Evolutionary conservation across 495 filamentous ascomycete genomes (phyloP), one percentile per base, ranked within the genome.

Genomic region (Aspergillus panamensis): DNA sequence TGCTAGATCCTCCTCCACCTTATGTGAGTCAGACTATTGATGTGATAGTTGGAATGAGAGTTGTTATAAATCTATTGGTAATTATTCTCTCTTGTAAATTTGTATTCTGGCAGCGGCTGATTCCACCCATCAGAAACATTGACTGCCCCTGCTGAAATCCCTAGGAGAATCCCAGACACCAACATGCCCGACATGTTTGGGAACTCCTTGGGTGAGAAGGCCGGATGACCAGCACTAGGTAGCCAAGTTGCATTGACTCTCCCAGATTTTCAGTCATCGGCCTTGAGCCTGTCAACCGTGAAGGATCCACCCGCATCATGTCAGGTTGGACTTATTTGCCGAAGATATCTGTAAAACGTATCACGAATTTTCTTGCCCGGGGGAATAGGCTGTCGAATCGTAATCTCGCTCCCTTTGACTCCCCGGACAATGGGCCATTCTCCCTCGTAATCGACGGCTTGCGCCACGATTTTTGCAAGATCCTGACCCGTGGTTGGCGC

Each of bases 401-500:
- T 66, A 30, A 83, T 29, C 17, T 57, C 63, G 32, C 70, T 74
- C 8, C 83, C 83, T 29, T 62, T 56, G 50, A 86, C 80, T 5
- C 82, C 83, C 3, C 82, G 75, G n/a, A 73, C 55, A 14, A 67
- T 61, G 6, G 83, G 83, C 83, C 83, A 86, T 61, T 74, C 72
- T 19, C 80, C 82, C 14, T 80, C 73, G 51, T 73, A 82, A 0
- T 83, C 81, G 25, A 85, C 65, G 2, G 82, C 82, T 57, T 53
- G 45, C 42, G 69, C 75, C 0, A 87, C 74, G 0, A 83, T 64
- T 2, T 59, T 60, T 16, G 78, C 74, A 8, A 80, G 1, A 62
- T 84, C 82, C 4, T 69, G 52, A 0, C 76, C 73, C 0, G 80
- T 75, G 32, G 75, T 84, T 6, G 78, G 52, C 5, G 74, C 80